Base-by-base conservation (phyloP, 495 filamentous ascomycete species). In the Penicillium argentinense region DNA sequence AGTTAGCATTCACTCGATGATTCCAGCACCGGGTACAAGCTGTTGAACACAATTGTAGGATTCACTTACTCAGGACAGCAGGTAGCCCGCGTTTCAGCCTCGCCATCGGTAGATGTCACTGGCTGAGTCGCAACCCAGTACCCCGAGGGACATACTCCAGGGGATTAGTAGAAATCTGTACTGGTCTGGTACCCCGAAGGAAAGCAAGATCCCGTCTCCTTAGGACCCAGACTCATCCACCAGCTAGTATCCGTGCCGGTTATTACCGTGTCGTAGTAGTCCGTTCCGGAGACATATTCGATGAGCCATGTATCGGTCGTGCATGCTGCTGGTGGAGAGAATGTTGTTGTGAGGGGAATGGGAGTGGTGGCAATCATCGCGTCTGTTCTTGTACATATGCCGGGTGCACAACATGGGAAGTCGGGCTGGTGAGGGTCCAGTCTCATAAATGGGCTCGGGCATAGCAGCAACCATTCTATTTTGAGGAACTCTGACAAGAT, bases 91-190 rank as follows among this genome's bases (percentile, higher is more conserved):
- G 41, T 43, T 19, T 43, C 41, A 3, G 16, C 14, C 12, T 32
- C 17, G 5, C 41, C 28, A 7, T 33, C 41, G 8, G 8, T 1
- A 33, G 28, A 22, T 13, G 13, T n/a, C 16, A 33, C 16, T 9
- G 28, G 12, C 2, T 22, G 28, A 11, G 7, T 33, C 9, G 41
- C 41, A 12, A 16, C 19, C 17, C 17, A 32, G n/a, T 44, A 44
- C 7, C 41, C 41, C 16, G 27, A 32, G 16, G 28, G 41, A 33
- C 41, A 44, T 1, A 44, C 12, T 8, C 28, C 41, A 8, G 41
- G 41, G 5, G 41, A 44, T 17, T 22, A 44, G 27, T 44, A 44
- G 8, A 24, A 33, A n/a, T 44, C 41, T 16, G 41, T 44, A n/a
- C 16, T 33, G 17, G 41, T 18, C 27, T 33, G 18, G 16, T 44